A percentile compares a stretch with the other conserved stretches of the same genome.
phyloP scores from a whole-genome alignment of 2,329 filamentous ascomycete species.

The Calonectria pteridis region DNA sequence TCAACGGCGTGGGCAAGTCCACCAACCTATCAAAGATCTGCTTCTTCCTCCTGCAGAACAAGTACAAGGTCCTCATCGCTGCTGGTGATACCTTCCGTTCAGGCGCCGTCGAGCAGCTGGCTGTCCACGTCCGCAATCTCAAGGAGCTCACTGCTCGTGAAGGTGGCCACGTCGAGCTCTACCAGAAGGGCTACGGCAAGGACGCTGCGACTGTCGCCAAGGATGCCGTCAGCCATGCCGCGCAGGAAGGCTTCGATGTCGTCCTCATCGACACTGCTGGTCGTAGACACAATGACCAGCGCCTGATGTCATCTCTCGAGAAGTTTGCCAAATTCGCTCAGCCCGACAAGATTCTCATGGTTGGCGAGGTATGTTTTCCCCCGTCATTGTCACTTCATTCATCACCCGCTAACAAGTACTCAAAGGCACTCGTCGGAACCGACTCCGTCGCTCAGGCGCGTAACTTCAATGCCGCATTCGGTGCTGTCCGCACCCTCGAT shows the following conservation, averaged over 20 bases:
- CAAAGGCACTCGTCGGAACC: constrained; percentile 87
- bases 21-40: constrained; percentile 98
- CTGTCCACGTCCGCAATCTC: constrained; percentile 93
- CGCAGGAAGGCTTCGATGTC: constrained; percentile 84
- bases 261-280: constrained; percentile 98
- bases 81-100: constrained; percentile 98
- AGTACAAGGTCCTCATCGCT: constrained; percentile 93
- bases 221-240: constrained; percentile 87
- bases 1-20: constrained; percentile 98
- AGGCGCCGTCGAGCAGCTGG: constrained; percentile 95
- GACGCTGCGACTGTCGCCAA: constrained; percentile 96
- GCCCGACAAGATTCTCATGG: constrained; percentile 99
- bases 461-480: constrained; percentile 96
- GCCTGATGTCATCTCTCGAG: constrained; percentile 95
- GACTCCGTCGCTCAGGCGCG: constrained; percentile 95
- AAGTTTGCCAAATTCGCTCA: constrained; percentile 97
- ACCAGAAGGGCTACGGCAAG: constrained; percentile 97
- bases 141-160: constrained; percentile 89
- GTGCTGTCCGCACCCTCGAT: constrained; percentile 82
- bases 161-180: constrained; percentile 87
- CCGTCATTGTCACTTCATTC: background rate
- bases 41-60: constrained; percentile 97
- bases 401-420: constrained; percentile 20
- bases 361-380: constrained; percentile 66
- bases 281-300: constrained; percentile 92